A percentile compares a stretch with the other conserved stretches of the same genome.
Conservation (phyloP, 345 rosid genomes). For the Brassica juncea region DNA sequence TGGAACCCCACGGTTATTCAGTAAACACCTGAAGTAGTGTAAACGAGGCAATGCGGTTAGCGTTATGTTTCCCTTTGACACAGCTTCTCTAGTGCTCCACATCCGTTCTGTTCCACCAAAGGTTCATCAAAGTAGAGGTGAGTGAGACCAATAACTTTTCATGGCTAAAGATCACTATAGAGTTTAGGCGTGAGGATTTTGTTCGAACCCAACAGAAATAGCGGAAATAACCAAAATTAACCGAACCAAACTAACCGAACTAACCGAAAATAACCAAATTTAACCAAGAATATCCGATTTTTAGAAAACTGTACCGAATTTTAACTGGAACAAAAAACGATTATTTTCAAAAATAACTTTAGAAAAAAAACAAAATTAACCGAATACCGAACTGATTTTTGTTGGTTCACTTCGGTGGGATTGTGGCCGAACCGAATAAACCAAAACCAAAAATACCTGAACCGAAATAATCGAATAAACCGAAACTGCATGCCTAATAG, state of each 20-base stretch:
- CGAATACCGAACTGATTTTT: background rate
- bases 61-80: conserved; percentile 49
- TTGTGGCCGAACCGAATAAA: background rate
- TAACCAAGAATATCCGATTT: background rate
- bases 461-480: background rate
- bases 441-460: background rate
- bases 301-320: background rate
- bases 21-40: conserved; percentile 84
- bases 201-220: background rate
- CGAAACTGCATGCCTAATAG: background rate
- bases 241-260: background rate
- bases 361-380: background rate
- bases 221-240: no score
- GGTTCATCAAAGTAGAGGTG: background rate
- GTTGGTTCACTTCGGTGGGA: background rate
- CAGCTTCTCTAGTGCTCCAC: conserved; percentile 73
- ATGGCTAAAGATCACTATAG: background rate
- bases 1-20: conserved; percentile 75
- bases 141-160: background rate
- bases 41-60: conserved; percentile 65
- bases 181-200: background rate
- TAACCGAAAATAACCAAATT: background rate
- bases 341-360: background rate
- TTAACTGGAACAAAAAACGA: background rate
- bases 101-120: conserved; percentile 58